Percentiles rank a stretch among this genome's conserved stretches.
Conservation (phyloP, 345 rosid genomes). For the Cardamine resedifolia region DNA sequence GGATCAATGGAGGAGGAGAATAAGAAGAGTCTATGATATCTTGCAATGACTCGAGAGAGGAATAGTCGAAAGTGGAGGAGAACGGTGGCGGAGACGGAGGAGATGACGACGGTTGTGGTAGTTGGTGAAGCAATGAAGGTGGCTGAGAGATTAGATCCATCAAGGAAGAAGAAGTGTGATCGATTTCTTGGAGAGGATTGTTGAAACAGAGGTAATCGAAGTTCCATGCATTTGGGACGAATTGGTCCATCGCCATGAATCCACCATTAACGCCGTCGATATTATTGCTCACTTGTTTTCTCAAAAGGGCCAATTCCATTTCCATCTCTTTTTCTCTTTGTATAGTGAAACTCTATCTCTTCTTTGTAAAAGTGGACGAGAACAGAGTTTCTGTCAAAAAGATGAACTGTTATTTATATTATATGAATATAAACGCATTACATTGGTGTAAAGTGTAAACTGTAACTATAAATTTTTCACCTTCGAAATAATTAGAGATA, state of each 20-base stretch:
- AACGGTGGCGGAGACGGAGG: background rate
- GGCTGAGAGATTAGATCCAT: constrained; percentile 26
- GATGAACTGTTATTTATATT: background rate
- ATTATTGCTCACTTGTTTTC: constrained; percentile 17
- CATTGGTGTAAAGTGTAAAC: constrained; percentile 1
- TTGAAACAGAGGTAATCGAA: constrained; percentile 41
- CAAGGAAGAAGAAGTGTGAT: constrained; percentile 9
- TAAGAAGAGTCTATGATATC: constrained; percentile 28
- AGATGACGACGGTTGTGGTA: constrained; percentile 24
- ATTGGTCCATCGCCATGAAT: constrained; percentile 19
- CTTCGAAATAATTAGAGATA: background rate
- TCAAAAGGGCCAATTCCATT: constrained; percentile 1
- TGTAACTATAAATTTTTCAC: background rate
- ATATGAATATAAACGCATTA: background rate
- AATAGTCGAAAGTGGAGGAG: constrained; percentile 41
- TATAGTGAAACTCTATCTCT: background rate
- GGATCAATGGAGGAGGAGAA: constrained; percentile 19
- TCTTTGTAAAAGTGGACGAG: background rate
- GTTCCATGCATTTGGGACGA: constrained; percentile 46
- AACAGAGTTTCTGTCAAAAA: constrained; percentile 4
- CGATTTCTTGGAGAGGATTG: background rate
- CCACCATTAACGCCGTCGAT: background rate
- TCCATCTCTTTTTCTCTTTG: background rate
- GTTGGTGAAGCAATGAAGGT: constrained; percentile 25
- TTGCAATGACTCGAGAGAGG: constrained; percentile 26